Evolutionary conservation across 1,284 basidiomycete genomes (phyloP), one percentile per base, ranked within the genome.

Genomic region (Butyriboletus appendiculatus): DNA sequence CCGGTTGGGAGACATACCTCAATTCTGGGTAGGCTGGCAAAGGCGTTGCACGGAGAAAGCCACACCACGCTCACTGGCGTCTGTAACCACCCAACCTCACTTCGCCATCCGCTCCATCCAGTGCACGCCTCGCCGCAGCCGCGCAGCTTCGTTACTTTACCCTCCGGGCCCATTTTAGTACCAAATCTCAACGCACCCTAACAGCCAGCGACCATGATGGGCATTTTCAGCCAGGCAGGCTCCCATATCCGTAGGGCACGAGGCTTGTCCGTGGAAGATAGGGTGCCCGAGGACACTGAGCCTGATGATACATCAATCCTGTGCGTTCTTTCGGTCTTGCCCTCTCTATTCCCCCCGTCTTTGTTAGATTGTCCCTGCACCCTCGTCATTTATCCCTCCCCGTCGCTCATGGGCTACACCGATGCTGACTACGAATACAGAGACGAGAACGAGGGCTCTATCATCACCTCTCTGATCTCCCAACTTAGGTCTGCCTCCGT

Each of bases 291-390:
- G 59, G 89, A 90, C 69, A 87, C 87, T 43, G 86, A 90, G 62
- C 85, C 88, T 53, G 90, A 92, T 72, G 89, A 92, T 70, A 91
- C 89, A 56, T 91, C 89, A 59, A 85, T 92, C 76, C 73, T 92
- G 89, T 92, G 68, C 70, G 88, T 28, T 66, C 61, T 56, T 58
- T 55, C 54, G 10, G 26, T 41, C 62, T 22, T 55, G 48, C 58
- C 56, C 53, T 48, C 52, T 47, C 60, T 60, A 62, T 59, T 57
- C 63, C 57, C 42, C 60, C 60, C 64, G 53, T 64, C 65, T 48
- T 47, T 32, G 50, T 47, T 35, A 48, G 24, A 39, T 39, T 48
- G 30, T 33, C 38, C 37, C 24, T 28, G 41, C 40, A 16, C 26
- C 43, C 26, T 39, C 49, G 24, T 46, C 47, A 38, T 50, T 16